phyloP scores from a whole-genome alignment of 1,284 basidiomycete species.

The Puccinia triticina region DNA sequence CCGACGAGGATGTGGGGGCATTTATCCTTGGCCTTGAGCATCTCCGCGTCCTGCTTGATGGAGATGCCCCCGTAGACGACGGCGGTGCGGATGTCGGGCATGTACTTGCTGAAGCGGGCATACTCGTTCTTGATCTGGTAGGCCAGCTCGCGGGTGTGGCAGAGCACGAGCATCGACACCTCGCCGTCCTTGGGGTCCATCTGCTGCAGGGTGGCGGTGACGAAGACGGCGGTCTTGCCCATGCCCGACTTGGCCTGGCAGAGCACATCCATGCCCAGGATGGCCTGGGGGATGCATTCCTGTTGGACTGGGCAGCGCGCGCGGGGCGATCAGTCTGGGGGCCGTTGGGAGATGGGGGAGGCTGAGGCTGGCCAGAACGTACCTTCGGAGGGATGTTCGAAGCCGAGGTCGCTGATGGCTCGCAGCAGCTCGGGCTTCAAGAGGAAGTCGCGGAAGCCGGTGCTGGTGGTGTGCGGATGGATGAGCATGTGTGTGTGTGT shows the following conservation, averaged over 20 bases:
- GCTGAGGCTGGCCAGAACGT: background rate
- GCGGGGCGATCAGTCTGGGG: background rate
- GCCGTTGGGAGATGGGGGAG: background rate
- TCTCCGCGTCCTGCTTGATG: conserved; percentile 89
- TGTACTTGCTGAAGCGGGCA: conserved; percentile 98
- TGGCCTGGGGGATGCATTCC: conserved; percentile 99
- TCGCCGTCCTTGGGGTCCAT: conserved; percentile 98
- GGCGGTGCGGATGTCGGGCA: conserved; percentile 95
- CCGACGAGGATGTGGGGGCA: conserved; percentile 99
- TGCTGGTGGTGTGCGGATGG: conserved; percentile 2
- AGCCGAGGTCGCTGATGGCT: conserved; percentile 97
- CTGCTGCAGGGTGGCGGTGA: conserved; percentile 95
- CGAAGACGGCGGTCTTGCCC: conserved; percentile 99
- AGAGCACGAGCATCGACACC: conserved; percentile 94
- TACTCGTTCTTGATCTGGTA: conserved; percentile 99
- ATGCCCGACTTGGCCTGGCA: conserved; percentile 99
- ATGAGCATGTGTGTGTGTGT: no score
- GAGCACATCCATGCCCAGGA: conserved; percentile 98
- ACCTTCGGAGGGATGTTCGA: conserved; percentile 99
- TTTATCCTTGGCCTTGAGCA: conserved; percentile 91
- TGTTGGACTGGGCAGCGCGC: conserved; percentile 77
- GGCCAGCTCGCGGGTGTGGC: conserved; percentile 98
- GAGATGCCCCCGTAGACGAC: conserved; percentile 98
- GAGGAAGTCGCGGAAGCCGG: conserved; percentile 77
- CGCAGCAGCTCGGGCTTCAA: conserved; percentile 95